Evolutionary conservation across 257 asterid genomes (phyloP).

Genomic region (Solanum bukasovii): DNA sequence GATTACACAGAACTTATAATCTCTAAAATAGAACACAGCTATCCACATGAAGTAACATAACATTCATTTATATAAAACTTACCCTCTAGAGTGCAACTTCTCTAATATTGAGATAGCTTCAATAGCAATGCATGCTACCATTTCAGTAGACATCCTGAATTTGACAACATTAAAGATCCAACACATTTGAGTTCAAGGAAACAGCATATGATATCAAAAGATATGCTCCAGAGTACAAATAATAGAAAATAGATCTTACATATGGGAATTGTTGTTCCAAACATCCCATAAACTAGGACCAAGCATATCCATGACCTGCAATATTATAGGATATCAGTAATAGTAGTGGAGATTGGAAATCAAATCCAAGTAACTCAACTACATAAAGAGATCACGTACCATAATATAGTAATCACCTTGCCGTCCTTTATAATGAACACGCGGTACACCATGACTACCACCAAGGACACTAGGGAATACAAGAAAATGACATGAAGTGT

Average conservation of each 20-base stretch:
- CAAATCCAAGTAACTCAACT: neutral
- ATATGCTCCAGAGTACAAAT: neutral
- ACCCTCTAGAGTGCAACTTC: conserved; percentile 83
- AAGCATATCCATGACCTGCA: conserved; percentile 21
- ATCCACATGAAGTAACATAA: neutral
- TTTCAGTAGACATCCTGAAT: conserved; percentile 76
- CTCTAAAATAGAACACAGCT: neutral
- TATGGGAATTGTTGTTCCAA: conserved; percentile 62
- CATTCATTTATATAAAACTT: conserved; percentile 7
- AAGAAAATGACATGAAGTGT: neutral
- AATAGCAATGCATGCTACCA: conserved; percentile 92
- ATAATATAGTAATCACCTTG: conserved; percentile 30
- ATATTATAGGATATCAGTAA: neutral
- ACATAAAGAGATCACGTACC: conserved; percentile 15
- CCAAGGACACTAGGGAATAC: conserved; percentile 16
- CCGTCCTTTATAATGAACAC: conserved; percentile 37
- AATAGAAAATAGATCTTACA: conserved; percentile 26
- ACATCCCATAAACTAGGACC: conserved; percentile 91
- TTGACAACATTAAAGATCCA: neutral
- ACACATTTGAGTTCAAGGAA: neutral
- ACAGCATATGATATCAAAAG: neutral
- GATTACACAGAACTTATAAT: neutral
- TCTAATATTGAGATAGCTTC: conserved; percentile 85
- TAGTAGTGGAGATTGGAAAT: neutral
- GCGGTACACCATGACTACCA: conserved; percentile 41